Evolutionary conservation across 352 stramenopile species (phyloP).

Genomic region (Globisporangium cederbergense): DNA sequence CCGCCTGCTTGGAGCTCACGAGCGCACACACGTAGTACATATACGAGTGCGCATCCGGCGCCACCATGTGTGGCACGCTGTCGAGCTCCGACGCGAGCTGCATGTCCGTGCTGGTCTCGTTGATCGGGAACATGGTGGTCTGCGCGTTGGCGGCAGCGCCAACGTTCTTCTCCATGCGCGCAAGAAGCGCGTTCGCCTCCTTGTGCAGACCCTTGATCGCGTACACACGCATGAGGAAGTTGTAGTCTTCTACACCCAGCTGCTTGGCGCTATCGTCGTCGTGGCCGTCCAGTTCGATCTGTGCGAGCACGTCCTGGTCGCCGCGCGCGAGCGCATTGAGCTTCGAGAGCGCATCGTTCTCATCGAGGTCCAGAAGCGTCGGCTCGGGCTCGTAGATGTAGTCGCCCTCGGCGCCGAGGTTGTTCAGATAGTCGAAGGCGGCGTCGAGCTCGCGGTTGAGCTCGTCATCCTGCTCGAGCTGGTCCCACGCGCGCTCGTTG

Average conservation of each 20-base stretch:
- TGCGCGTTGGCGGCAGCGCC: conserved; percentile 2
- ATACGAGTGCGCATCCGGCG: conserved; percentile 61
- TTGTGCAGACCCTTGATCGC: conserved; percentile 56
- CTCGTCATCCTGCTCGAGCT: conserved; percentile 55
- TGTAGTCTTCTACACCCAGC: conserved; percentile 66
- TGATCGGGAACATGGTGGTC: conserved; percentile 15
- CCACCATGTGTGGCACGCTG: conserved; percentile 41
- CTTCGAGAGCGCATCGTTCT: conserved; percentile 57
- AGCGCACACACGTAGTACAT: conserved; percentile 77
- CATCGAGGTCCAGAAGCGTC: conserved; percentile 58
- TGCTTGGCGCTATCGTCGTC: conserved; percentile 19
- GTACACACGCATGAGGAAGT: conserved; percentile 73
- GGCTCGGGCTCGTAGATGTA: conserved; percentile 69
- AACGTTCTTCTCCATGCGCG: conserved; percentile 72
- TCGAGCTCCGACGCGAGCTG: conserved; percentile 38
- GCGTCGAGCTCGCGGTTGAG: conserved; percentile 63
- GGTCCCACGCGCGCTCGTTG: conserved; percentile 50
- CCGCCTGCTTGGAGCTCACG: conserved; percentile 36
- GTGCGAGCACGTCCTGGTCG: conserved; percentile 39
- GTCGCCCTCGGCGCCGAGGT: conserved; percentile 51
- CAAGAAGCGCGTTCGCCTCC: conserved; percentile 66
- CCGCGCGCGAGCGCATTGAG: conserved; percentile 58
- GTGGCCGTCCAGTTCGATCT: conserved; percentile 31
- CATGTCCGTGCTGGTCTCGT: conserved; percentile 26
- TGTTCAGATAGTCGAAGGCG: conserved; percentile 69